Evolutionary conservation across 805 yeast species (phyloP).

Genomic region (Starmerella khaoyaiensis): DNA sequence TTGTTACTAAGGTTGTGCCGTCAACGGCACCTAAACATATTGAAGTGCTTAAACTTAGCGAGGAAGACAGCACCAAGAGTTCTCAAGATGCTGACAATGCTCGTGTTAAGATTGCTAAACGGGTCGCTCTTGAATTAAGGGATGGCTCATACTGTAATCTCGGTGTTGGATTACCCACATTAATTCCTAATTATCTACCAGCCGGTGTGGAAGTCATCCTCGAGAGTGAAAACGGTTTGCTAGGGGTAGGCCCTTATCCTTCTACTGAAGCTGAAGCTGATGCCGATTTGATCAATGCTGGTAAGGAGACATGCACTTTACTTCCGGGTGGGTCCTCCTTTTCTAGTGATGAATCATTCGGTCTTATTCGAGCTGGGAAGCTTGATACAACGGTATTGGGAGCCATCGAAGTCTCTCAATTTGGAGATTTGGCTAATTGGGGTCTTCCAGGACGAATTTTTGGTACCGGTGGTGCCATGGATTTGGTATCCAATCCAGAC

Average conservation of each 20-base stretch:
- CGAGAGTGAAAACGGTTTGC: slow-evolving; percentile 39
- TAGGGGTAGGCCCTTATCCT: slow-evolving; percentile 40
- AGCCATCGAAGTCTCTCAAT: slow-evolving; percentile 37
- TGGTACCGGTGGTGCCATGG: slow-evolving; percentile 48
- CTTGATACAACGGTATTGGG: slow-evolving; percentile 36
- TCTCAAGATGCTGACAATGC: not conserved
- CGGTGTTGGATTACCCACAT: slow-evolving; percentile 42
- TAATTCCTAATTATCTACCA: slow-evolving; percentile 34
- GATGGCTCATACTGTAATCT: slow-evolving; percentile 35
- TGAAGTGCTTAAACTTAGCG: slow-evolving; percentile 24
- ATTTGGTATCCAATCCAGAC: slow-evolving; percentile 36
- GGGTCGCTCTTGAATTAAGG: slow-evolving; percentile 37
- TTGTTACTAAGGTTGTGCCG: slow-evolving; percentile 33
- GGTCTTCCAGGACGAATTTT: slow-evolving; percentile 39
- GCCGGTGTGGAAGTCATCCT: slow-evolving; percentile 30
- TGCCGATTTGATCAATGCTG: slow-evolving; percentile 39
- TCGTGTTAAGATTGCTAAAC: slow-evolving; percentile 30
- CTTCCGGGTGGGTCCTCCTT: slow-evolving; percentile 37
- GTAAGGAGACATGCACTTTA: slow-evolving; percentile 40
- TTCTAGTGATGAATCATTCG: slow-evolving; percentile 40
- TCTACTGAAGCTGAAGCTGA: slow-evolving; percentile 32
- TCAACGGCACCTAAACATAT: slow-evolving; percentile 35
- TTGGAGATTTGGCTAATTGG: slow-evolving; percentile 43
- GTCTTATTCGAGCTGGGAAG: slow-evolving; percentile 38
- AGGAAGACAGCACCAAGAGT: not conserved